Evolutionary conservation across 371 early-diverging fungal species (phyloP).

Genomic region (Mortierella sp.): DNA sequence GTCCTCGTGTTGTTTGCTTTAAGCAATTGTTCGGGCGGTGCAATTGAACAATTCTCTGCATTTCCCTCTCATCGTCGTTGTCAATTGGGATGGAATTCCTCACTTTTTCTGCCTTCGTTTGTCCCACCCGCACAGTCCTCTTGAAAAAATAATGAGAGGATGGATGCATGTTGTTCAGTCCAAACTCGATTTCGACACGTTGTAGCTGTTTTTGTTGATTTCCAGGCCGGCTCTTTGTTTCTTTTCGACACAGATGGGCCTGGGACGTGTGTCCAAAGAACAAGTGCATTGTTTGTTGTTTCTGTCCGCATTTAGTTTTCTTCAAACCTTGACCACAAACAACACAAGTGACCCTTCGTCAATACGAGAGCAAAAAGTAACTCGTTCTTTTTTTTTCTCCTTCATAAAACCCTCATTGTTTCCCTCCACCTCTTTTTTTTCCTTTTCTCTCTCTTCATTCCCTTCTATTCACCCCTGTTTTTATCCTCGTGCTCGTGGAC

Average conservation of each 20-base stretch:
- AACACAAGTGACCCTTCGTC: not conserved
- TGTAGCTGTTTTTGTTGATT: not conserved
- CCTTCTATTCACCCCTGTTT: not conserved
- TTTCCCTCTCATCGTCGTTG: no score
- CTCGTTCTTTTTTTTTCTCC: not conserved
- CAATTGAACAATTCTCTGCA: no score
- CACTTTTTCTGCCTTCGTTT: no score
- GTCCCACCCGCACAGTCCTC: conserved; percentile 9
- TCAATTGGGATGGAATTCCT: no score
- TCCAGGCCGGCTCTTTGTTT: not conserved
- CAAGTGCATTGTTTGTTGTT: not conserved
- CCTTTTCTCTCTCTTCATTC: not conserved
- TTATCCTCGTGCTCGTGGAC: no score
- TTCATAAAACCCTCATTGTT: not conserved
- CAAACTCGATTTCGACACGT: not conserved
- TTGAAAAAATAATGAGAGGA: not conserved
- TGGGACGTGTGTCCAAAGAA: not conserved
- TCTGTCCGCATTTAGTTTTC: not conserved
- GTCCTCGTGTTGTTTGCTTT: no score
- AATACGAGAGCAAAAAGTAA: not conserved
- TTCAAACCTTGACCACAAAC: not conserved
- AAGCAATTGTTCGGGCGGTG: no score
- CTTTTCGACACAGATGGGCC: not conserved
- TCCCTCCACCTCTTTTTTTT: not conserved
- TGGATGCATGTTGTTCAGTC: not conserved